A percentile compares a stretch with the other conserved stretches of the same genome.
phyloP scores from a whole-genome alignment of 352 stramenopile genomes.

The Globisporangium paroecandrum region DNA sequence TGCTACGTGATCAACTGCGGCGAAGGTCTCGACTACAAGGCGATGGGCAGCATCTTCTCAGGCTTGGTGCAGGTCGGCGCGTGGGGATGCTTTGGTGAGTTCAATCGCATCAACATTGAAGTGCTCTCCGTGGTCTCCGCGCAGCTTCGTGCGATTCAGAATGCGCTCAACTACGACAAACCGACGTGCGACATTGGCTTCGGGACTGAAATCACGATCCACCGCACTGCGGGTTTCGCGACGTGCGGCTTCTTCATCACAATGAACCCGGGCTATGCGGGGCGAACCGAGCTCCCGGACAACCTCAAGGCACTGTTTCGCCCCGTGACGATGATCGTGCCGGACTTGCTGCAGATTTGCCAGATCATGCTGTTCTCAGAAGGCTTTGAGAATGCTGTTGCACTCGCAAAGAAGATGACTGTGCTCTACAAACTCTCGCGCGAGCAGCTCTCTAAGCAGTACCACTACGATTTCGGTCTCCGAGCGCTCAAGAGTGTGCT shows the following conservation, averaged over 20 bases:
- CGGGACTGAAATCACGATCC: slow-evolving; percentile 88
- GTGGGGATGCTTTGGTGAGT: slow-evolving; percentile 87
- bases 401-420: slow-evolving; percentile 91
- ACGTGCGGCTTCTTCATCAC: slow-evolving; percentile 95
- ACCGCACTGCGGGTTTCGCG: slow-evolving; percentile 90
- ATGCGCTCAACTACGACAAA: slow-evolving; percentile 90
- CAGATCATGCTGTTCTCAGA: slow-evolving; percentile 95
- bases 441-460: slow-evolving; percentile 94
- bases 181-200: slow-evolving; percentile 91
- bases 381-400: slow-evolving; percentile 90
- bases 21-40: slow-evolving; percentile 92
- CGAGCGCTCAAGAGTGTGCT: slow-evolving; percentile 92
- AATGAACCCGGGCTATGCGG: slow-evolving; percentile 93
- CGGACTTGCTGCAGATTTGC: slow-evolving; percentile 90
- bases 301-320: slow-evolving; percentile 93
- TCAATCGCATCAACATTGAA: slow-evolving; percentile 88
- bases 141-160: slow-evolving; percentile 91
- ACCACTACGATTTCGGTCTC: slow-evolving; percentile 95
- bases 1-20: slow-evolving; percentile 92
- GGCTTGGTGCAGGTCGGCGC: slow-evolving; percentile 85
- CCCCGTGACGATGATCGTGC: slow-evolving; percentile 93
- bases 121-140: slow-evolving; percentile 83
- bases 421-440: slow-evolving; percentile 94
- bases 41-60: slow-evolving; percentile 89
- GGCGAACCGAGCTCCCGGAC: slow-evolving; percentile 89